Conservation (phyloP, 495 filamentous ascomycete species). For the Neurospora sp. region DNA sequence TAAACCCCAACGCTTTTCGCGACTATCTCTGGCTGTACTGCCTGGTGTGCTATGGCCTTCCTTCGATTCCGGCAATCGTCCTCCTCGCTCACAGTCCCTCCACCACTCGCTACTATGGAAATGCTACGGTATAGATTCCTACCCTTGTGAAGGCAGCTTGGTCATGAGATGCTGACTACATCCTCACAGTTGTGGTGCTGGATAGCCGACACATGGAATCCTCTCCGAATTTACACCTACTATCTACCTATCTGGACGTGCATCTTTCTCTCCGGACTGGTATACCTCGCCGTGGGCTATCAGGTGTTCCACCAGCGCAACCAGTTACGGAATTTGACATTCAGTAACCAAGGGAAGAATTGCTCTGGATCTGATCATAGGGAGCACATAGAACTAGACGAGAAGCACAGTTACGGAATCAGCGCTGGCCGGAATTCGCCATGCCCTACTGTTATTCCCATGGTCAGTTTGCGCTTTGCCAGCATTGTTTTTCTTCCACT, state of each 20-base stretch:
- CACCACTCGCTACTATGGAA: constrained; percentile 43
- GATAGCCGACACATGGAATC: constrained; percentile 58
- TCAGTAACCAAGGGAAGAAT: constrained; percentile 26
- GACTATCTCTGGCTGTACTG: constrained; percentile 60
- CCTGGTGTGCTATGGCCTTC: constrained; percentile 63
- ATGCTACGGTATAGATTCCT: constrained; percentile 44
- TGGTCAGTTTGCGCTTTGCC: not conserved
- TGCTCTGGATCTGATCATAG: constrained; percentile 12
- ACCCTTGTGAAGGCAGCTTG: not conserved
- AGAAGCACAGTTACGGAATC: not conserved
- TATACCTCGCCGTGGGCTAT: constrained; percentile 63
- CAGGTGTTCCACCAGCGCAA: constrained; percentile 55
- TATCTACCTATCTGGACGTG: constrained; percentile 84
- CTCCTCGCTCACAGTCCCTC: constrained; percentile 33
- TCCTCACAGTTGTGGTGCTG: constrained; percentile 68
- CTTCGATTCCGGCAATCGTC: constrained; percentile 57
- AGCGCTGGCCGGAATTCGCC: not conserved
- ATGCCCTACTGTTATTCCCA: not conserved
- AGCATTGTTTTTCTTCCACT: not conserved
- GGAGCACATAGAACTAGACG: not conserved
- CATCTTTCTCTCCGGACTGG: constrained; percentile 54
- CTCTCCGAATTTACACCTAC: constrained; percentile 65
- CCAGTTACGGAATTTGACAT: constrained; percentile 41
- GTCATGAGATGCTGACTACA: not conserved
- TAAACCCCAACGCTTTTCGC: constrained; percentile 53